Percentiles rank a stretch among this genome's conserved stretches.
Evolutionary conservation across 495 filamentous ascomycete genomes (phyloP).

Genomic region (Trichocladium antarcticum): DNA sequence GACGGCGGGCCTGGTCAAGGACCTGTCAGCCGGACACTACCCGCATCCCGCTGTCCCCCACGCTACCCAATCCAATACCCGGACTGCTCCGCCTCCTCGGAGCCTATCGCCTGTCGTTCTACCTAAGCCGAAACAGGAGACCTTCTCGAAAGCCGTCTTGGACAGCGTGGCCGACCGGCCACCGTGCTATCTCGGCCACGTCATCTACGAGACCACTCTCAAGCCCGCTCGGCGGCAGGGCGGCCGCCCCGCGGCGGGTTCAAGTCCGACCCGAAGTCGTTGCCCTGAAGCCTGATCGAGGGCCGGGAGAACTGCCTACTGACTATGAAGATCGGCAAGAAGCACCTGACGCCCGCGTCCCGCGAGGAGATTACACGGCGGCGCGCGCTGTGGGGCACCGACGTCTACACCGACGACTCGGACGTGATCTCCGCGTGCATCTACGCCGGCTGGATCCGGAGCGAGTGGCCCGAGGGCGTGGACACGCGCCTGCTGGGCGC

Average conservation of each 20-base stretch:
- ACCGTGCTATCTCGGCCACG: conserved; percentile 65
- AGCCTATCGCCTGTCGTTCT: conserved; percentile 32
- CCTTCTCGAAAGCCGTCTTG: conserved; percentile 56
- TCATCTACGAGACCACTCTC: conserved; percentile 42
- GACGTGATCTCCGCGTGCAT: conserved; percentile 89
- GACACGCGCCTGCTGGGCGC: conserved; percentile 54
- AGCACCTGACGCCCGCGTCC: conserved; percentile 54
- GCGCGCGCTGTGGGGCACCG: conserved; percentile 79
- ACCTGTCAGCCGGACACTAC: too few relatives aligned
- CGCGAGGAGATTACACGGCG: conserved; percentile 72
- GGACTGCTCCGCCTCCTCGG: conserved; percentile 32
- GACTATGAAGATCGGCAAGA: conserved; percentile 72
- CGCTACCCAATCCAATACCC: conserved; percentile 19
- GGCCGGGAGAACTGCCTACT: conserved; percentile 82
- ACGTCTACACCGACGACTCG: conserved; percentile 91
- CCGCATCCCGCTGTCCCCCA: too few relatives aligned
- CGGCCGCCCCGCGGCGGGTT: conserved; percentile 52
- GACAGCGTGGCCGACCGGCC: conserved; percentile 57
- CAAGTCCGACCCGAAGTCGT: conserved; percentile 57
- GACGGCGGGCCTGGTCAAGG: too few relatives aligned
- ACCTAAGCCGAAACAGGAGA: conserved; percentile 50
- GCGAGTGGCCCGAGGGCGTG: conserved; percentile 71
- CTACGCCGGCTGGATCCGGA: conserved; percentile 83
- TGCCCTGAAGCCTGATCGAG: conserved; percentile 59
- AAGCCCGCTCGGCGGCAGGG: conserved; percentile 41